Conservation (phyloP, 2,329 filamentous ascomycete genomes). For the Alternaria sp. region DNA sequence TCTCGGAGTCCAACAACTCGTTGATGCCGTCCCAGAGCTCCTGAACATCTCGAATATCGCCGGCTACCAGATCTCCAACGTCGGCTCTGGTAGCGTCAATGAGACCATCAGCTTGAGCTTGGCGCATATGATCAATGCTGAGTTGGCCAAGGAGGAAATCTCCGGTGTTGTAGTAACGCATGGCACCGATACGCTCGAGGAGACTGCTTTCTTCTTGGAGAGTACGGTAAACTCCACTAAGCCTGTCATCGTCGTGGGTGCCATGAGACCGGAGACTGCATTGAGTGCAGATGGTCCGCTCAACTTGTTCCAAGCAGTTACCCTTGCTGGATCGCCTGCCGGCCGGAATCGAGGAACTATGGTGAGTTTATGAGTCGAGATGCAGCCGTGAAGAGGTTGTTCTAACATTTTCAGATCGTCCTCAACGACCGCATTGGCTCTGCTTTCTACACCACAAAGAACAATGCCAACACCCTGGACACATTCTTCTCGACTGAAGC, state of each 20-base stretch:
- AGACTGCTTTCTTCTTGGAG: conserved; percentile 71
- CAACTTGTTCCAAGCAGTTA: conserved; percentile 69
- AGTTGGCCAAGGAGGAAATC: conserved; percentile 57
- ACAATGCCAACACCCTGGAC: conserved; percentile 69
- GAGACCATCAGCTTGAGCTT: conserved; percentile 60
- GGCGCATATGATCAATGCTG: conserved; percentile 59
- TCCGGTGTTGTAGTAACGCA: conserved; percentile 68
- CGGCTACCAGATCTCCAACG: conserved; percentile 57
- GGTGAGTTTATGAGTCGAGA: conserved; percentile 17
- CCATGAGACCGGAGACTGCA: conserved; percentile 71
- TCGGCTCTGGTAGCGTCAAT: conserved; percentile 54
- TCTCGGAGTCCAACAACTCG: conserved; percentile 61
- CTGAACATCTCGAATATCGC: conserved; percentile 64
- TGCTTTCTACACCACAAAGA: conserved; percentile 68
- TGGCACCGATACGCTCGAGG: conserved; percentile 72
- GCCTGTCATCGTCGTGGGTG: conserved; percentile 68
- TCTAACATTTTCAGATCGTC: conserved; percentile 50
- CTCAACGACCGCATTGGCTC: conserved; percentile 69
- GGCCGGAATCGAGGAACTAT: conserved; percentile 65
- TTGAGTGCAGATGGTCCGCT: conserved; percentile 70
- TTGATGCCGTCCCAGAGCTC: conserved; percentile 65
- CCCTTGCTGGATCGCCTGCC: conserved; percentile 59
- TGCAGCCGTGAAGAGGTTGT: neutral
- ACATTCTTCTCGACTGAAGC: conserved; percentile 67
- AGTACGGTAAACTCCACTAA: conserved; percentile 65